Evolutionary conservation across 352 stramenopile genomes (phyloP).

Genomic region (Globisporangium radiosum): DNA sequence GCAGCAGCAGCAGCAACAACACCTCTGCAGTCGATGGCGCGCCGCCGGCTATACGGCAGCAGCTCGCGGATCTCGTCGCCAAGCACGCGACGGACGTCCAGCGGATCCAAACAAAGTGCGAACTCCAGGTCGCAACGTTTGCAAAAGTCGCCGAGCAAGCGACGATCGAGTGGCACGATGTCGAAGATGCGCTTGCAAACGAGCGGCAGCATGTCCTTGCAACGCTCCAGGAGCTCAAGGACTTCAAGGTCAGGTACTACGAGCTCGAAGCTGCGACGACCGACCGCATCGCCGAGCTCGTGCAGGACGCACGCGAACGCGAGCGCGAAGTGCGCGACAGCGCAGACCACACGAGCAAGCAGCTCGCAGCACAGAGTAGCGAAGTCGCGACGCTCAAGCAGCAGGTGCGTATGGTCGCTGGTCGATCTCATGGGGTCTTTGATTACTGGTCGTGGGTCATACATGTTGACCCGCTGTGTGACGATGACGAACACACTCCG

Average conservation of each 20-base stretch:
- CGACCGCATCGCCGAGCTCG: slow-evolving; percentile 55
- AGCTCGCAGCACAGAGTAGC: slow-evolving; percentile 20
- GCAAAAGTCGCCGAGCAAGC: slow-evolving; percentile 51
- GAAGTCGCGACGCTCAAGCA: slow-evolving; percentile 26
- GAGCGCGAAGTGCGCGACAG: slow-evolving; percentile 28
- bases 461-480: too few species aligned
- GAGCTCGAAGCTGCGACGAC: slow-evolving; percentile 53
- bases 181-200: slow-evolving; percentile 44
- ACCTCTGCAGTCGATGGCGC: background rate
- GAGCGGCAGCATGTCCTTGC: slow-evolving; percentile 54
- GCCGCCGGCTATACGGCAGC: slow-evolving; percentile 12
- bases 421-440: too few species aligned
- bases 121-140: slow-evolving; percentile 59
- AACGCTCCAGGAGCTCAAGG: slow-evolving; percentile 58
- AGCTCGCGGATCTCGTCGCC: slow-evolving; percentile 28
- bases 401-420: slow-evolving; percentile 16
- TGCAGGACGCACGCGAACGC: slow-evolving; percentile 47
- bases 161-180: slow-evolving; percentile 63
- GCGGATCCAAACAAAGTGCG: slow-evolving; percentile 39
- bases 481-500: too few species aligned
- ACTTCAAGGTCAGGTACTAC: slow-evolving; percentile 66
- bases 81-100: slow-evolving; percentile 38
- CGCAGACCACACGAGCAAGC: slow-evolving; percentile 15
- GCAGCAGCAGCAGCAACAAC: background rate
- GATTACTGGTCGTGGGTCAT: too few species aligned